These are phyloP conservation scores for Colletotrichum navitas DNA, from an alignment of 2,329 filamentous ascomycete species.

Conservation along the genomic window DNA sequence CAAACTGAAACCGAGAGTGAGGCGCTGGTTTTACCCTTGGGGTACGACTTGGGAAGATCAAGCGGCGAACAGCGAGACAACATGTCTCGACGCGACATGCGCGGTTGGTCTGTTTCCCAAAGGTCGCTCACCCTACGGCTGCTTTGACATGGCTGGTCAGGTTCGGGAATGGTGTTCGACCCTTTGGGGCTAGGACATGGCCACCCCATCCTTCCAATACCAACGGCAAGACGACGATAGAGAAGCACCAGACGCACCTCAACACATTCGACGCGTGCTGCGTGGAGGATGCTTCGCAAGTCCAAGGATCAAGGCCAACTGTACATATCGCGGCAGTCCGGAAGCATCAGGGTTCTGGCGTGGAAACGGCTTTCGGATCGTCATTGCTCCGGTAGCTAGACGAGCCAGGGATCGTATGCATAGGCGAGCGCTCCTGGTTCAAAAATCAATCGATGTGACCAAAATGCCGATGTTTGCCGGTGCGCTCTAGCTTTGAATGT, in stretches of 20 bases:
- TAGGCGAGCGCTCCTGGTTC: no score
- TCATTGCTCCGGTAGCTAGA: neutral
- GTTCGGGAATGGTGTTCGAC: constrained; percentile 35
- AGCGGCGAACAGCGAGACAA: constrained; percentile 9
- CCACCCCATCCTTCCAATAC: constrained; percentile 13
- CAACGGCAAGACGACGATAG: constrained; percentile 15
- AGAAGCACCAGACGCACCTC: neutral
- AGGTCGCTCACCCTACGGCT: constrained; percentile 19
- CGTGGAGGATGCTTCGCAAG: constrained; percentile 21
- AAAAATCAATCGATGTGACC: neutral
- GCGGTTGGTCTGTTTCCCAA: constrained; percentile 23
- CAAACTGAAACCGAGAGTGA: neutral
- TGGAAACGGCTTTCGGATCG: constrained; percentile 20
- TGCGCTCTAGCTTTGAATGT: neutral
- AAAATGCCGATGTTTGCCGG: neutral
- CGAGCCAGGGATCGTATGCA: no score
- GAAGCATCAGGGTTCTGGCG: constrained; percentile 26
- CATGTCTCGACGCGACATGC: constrained; percentile 3
- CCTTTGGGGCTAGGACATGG: constrained; percentile 31
- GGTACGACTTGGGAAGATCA: neutral
- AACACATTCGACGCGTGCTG: neutral
- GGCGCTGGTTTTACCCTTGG: constrained; percentile 11
- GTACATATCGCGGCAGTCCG: constrained; percentile 28
- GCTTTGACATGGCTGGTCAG: constrained; percentile 24
- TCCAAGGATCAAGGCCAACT: constrained; percentile 26